Evolutionary conservation across 805 yeast genomes (phyloP).

Genomic region (Suhomyces prunicola): DNA sequence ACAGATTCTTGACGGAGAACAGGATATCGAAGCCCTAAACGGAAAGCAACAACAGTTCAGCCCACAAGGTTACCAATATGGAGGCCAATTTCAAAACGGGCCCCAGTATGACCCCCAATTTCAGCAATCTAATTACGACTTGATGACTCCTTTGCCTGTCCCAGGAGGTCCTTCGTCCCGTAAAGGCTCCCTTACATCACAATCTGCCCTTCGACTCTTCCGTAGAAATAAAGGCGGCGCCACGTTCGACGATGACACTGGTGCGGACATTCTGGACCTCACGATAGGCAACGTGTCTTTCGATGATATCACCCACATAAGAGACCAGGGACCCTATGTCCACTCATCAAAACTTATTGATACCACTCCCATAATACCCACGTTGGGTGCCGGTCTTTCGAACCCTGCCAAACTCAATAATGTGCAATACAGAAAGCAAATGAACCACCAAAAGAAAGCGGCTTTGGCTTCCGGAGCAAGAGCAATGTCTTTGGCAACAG

Average conservation of each 20-base stretch:
- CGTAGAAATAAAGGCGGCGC: conserved; percentile 34
- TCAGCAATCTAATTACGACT: conserved; percentile 21
- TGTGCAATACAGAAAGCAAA: conserved; percentile 65
- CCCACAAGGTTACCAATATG: conserved; percentile 4
- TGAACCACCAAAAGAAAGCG: conserved; percentile 64
- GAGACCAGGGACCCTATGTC: conserved; percentile 68
- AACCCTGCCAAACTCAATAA: conserved; percentile 33
- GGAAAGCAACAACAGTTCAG: conserved; percentile 5
- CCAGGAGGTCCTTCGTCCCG: conserved; percentile 17
- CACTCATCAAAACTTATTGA: conserved; percentile 38
- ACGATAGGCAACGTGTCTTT: conserved; percentile 48
- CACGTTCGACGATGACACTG: conserved; percentile 36
- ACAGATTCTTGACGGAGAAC: conserved; percentile 32
- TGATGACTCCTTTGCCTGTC: conserved; percentile 22
- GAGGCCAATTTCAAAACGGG: conserved; percentile 5
- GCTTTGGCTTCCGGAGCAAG: conserved; percentile 47
- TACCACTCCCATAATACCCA: conserved; percentile 75
- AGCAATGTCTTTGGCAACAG: conserved; percentile 40
- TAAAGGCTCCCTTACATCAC: conserved; percentile 38
- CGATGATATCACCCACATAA: conserved; percentile 59
- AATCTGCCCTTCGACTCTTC: conserved; percentile 42
- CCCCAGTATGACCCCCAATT: not conserved
- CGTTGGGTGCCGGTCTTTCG: conserved; percentile 34
- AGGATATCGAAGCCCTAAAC: conserved; percentile 19
- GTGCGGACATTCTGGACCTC: conserved; percentile 34